A percentile compares a stretch with the other conserved stretches of the same genome.
phyloP scores from a whole-genome alignment of 495 filamentous ascomycete genomes.

The Glarea lozoyensis region DNA sequence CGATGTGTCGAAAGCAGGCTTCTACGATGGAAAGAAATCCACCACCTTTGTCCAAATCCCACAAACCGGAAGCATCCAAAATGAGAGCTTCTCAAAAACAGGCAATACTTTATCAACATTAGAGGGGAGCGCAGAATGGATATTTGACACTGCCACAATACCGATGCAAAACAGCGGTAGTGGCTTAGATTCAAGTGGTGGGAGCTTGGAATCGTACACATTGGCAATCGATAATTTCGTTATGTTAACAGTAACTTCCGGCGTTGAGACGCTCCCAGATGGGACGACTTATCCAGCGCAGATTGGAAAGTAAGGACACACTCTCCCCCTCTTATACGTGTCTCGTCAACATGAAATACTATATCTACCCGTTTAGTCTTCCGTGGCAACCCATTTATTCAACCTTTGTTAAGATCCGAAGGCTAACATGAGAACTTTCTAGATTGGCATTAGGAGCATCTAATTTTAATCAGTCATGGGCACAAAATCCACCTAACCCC shows the following conservation, averaged over 20 bases:
- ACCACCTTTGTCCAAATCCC: conserved; percentile 10
- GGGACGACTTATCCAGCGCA: conserved; percentile 26
- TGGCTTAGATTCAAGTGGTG: too few species aligned
- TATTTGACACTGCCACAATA: conserved; percentile 4
- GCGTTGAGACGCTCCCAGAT: conserved; percentile 18
- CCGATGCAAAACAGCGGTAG: too few species aligned
- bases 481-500: conserved; percentile 11
- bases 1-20: neutral
- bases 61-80: neutral
- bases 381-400: too few species aligned
- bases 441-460: conserved; percentile 26
- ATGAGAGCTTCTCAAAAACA: neutral
- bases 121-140: conserved; percentile 2
- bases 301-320: too few species aligned
- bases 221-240: conserved; percentile 4
- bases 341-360: too few species aligned
- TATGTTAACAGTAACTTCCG: conserved; percentile 10
- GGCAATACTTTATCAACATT: neutral
- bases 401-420: too few species aligned
- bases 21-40: conserved; percentile 7
- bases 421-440: too few species aligned
- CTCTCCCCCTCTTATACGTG: too few species aligned
- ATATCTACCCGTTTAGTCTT: too few species aligned
- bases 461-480: conserved; percentile 25
- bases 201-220: too few species aligned